Percentiles rank a stretch among this genome's conserved stretches.
phyloP scores from a whole-genome alignment of 257 asterid genomes.

The Solanum acaule region DNA sequence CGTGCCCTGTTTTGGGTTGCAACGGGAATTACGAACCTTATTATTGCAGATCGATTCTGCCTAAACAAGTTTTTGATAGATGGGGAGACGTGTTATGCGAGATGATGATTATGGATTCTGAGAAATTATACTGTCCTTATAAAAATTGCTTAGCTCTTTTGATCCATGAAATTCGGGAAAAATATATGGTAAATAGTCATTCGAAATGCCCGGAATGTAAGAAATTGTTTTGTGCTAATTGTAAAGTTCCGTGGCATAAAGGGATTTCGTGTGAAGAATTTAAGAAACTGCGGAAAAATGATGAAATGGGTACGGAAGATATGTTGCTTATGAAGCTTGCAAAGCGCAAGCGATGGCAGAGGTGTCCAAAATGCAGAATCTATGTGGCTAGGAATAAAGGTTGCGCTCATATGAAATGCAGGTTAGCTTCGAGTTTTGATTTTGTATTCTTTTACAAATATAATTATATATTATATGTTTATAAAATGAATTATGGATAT shows the following conservation, averaged over 20 bases:
- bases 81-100: constrained; percentile 77
- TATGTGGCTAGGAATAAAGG: constrained; percentile 49
- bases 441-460: too few relatives aligned
- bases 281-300: constrained; percentile 20
- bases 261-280: constrained; percentile 42
- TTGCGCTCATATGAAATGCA: constrained; percentile 61
- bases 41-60: constrained; percentile 47
- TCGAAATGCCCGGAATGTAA: constrained; percentile 55
- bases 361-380: constrained; percentile 50
- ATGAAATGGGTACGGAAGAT: constrained; percentile 13
- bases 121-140: constrained; percentile 56
- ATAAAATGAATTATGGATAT: too few relatives aligned
- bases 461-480: too few relatives aligned
- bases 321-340: constrained; percentile 16
- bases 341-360: constrained; percentile 5
- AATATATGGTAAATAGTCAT: neutral
- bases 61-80: constrained; percentile 44
- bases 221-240: constrained; percentile 48
- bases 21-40: constrained; percentile 39
- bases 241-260: constrained; percentile 66
- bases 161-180: constrained; percentile 16
- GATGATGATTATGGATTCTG: constrained; percentile 32
- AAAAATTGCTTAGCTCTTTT: constrained; percentile 58
- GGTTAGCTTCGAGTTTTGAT: constrained; percentile 20
- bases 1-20: constrained; percentile 50